Evolutionary conservation across 768 basidiomycete genomes (phyloP).

Genomic region (Mycena sanguinolenta): DNA sequence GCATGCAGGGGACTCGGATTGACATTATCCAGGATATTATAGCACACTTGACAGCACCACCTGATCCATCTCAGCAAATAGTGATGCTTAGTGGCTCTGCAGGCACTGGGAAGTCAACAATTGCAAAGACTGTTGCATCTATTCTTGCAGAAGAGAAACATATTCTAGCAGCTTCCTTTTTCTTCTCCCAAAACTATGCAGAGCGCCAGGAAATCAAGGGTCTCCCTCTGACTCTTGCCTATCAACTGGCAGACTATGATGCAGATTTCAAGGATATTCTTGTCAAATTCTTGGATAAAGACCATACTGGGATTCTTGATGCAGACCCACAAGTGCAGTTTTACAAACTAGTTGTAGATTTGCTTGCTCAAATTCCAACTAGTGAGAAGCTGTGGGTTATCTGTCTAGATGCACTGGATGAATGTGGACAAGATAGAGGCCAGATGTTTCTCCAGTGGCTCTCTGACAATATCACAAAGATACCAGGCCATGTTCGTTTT

Average conservation of each 20-base stretch:
- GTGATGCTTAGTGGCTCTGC: too few relatives aligned
- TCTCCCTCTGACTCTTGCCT: constrained; percentile 7
- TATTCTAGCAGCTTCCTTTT: constrained; percentile 21
- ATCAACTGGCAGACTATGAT: constrained; percentile 18
- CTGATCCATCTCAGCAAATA: too few relatives aligned
- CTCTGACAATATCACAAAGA: not conserved
- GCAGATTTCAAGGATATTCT: constrained; percentile 10
- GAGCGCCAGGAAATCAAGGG: not conserved
- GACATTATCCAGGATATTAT: too few relatives aligned
- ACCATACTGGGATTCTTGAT: constrained; percentile 12
- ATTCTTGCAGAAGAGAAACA: constrained; percentile 11
- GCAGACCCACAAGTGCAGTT: constrained; percentile 9
- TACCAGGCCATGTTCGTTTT: constrained; percentile 17
- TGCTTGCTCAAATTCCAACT: constrained; percentile 1
- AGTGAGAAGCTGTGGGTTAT: not conserved
- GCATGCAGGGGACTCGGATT: constrained; percentile 11
- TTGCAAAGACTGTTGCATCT: constrained; percentile 17
- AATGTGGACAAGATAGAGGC: constrained; percentile 22
- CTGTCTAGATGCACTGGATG: constrained; percentile 12
- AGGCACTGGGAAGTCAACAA: constrained; percentile 26
- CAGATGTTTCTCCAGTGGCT: constrained; percentile 19
- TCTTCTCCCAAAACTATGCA: constrained; percentile 16
- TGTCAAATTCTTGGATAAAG: constrained; percentile 5
- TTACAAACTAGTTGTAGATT: constrained; percentile 17
- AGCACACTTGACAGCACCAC: too few relatives aligned